Base-by-base conservation (phyloP, 495 filamentous ascomycete species). In the Trichoderma erinaceum region DNA sequence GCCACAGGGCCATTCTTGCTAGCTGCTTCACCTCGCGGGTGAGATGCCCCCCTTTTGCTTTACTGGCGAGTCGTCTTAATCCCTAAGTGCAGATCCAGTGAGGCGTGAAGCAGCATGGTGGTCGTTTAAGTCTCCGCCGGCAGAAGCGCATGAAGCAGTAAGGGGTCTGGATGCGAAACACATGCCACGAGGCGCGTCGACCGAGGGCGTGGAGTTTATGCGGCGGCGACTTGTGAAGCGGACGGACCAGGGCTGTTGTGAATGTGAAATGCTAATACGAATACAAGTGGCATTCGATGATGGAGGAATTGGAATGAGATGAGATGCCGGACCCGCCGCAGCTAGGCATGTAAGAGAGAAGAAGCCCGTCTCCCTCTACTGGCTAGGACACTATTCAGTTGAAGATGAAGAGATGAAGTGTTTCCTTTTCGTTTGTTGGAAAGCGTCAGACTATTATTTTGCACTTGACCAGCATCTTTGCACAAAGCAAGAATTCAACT, bases 1-100 rank as follows among this genome's bases (percentile, higher is more conserved):
- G 90, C 90, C 90, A 93, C 80, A 92, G 80, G 74, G 86, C 85
- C 89, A 91, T 92, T 82, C 81, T 74, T 70, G 25, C 25, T 35
- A 12, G 35, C 29, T 41, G 35, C 63, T 65, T 44, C 63, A n/a
- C 63, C 63, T 65, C 63, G 35, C 21, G 35, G 35, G 63, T n/a
- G 38, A 29, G 27, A 50, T 29, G 10, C 27, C 23, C 44, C 56
- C 25, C 48, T 52, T 23, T 16, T 16, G 48, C 18, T 61, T 61
- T 61, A 61, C 56, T 61, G 27, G 56, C 56, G 56, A 61, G 56
- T 61, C 56, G 56, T 29, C 56, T 29, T 61, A 61, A 18, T 61
- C 56, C 16, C 10, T 16, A 61, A 13, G 56, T 29, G 23, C 13
- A 32, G 56, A 32, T 61, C 25, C 27, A 61, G 25, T 29, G 56